A percentile compares a stretch with the other conserved stretches of the same genome.
Conservation (phyloP, 1,284 basidiomycete genomes). For the Tilletia horrida region DNA sequence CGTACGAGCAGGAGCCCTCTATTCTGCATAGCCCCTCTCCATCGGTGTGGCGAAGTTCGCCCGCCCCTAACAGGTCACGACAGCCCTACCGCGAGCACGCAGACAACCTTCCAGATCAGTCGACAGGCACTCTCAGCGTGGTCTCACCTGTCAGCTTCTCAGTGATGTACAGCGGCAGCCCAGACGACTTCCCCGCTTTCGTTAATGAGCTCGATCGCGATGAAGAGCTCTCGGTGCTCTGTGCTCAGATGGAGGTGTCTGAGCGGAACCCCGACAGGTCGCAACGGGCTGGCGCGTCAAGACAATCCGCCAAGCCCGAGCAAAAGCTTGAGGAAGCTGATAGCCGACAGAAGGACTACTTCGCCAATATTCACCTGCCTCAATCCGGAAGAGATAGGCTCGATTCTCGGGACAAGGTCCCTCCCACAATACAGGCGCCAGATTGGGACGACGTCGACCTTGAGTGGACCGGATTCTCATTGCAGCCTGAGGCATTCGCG, state of each 20-base stretch:
- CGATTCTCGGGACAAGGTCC: background rate
- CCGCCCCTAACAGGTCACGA: background rate
- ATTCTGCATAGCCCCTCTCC: conserved; percentile 29
- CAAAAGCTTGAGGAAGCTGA: conserved; percentile 1
- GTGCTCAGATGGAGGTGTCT: conserved; percentile 24
- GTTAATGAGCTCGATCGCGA: conserved; percentile 35
- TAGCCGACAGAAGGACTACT: conserved; percentile 1
- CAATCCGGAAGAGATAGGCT: background rate
- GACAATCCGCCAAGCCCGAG: conserved; percentile 13
- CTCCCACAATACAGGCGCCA: conserved; percentile 15
- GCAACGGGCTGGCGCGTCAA: conserved; percentile 18
- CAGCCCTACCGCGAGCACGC: background rate
- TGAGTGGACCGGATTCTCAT: conserved; percentile 43
- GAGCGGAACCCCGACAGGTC: conserved; percentile 23
- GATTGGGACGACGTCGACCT: conserved; percentile 42
- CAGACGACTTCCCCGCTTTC: conserved; percentile 47
- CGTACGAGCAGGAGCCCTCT: conserved; percentile 22
- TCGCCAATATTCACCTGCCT: background rate
- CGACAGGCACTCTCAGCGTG: background rate
- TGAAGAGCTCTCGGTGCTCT: conserved; percentile 19
- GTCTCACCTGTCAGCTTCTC: conserved; percentile 36
- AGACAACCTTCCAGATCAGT: background rate
- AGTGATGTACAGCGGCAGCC: conserved; percentile 38
- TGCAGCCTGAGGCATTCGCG: conserved; percentile 33
- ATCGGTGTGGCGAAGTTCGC: conserved; percentile 20